Percentiles rank a stretch among this genome's conserved stretches.
Conservation (phyloP, 179 eudicot species). For the Sideroxylon spinosum region DNA sequence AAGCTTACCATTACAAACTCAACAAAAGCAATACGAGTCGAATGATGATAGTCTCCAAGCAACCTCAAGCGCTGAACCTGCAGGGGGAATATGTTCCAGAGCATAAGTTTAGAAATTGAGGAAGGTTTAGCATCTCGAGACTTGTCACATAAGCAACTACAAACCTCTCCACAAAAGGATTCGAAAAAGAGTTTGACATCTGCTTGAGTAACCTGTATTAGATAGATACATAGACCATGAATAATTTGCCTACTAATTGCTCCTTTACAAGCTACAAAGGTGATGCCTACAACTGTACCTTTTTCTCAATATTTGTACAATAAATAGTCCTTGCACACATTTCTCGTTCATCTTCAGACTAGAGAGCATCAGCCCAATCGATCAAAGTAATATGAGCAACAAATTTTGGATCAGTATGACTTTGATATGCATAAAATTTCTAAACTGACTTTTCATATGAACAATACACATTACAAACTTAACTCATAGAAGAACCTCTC, state of each 20-base stretch:
- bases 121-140: slow-evolving; percentile 11
- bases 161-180: slow-evolving; percentile 39
- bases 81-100: slow-evolving; percentile 8
- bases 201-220: slow-evolving; percentile 50
- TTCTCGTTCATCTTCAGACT: slow-evolving; percentile 66
- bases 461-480: neutral
- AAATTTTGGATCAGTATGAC: neutral
- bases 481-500: slow-evolving; percentile 14
- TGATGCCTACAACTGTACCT: slow-evolving; percentile 28
- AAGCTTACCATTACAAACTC: slow-evolving; percentile 71
- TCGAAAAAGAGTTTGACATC: slow-evolving; percentile 54
- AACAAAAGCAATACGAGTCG: slow-evolving; percentile 86
- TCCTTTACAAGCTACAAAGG: neutral
- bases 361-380: slow-evolving; percentile 15
- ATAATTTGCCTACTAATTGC: neutral
- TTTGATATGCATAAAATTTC: neutral
- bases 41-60: slow-evolving; percentile 77
- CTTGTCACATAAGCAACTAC: neutral
- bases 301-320: slow-evolving; percentile 66
- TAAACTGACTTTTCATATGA: neutral
- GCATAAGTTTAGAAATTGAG: slow-evolving; percentile 6
- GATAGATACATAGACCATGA: neutral
- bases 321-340: slow-evolving; percentile 70
- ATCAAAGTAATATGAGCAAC: slow-evolving; percentile 4
- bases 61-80: slow-evolving; percentile 79